Base-by-base conservation (phyloP, 2,329 filamentous ascomycete genomes). In the Botrytis fabae region DNA sequence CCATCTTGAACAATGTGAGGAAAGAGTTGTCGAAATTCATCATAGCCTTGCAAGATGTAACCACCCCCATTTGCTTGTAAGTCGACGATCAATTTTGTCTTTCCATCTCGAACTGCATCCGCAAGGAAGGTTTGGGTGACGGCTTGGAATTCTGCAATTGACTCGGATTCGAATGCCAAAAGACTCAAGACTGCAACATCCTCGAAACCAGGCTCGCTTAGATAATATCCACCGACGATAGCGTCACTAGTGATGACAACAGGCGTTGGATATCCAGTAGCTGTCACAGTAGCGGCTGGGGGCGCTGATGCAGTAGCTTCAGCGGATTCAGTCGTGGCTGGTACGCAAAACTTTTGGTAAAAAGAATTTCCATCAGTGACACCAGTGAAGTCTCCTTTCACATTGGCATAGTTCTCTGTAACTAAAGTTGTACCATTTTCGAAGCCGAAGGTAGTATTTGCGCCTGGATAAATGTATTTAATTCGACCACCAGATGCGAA, bases 31-130 rank as follows among this genome's bases (percentile, higher is more conserved):
- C 81, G 78, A 78, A 90, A 90, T 0, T 86, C 74, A 70, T 86
- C 84, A 62, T 84, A 85, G 0, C 84, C 86, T 12, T 84, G 82
- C 12, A 82, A 76, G 22, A 88, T 78, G 62, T 81, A 80, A 1
- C 91, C 90, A 57, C 90, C 91, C 0, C 83, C 83, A 75, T 93
- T 93, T 2, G 83, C 84, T 6, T 87, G 85, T 10, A 92, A 78
- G 75, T 93, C 91, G 73, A 93, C 86, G 44, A 93, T 84, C 8
- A 93, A 82, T 79, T 88, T 90, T 2, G 83, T 87, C 78, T 89
- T 90, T 2, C 84, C 83, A 2, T 82, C 82, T 2, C 79, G 75
- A 60, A 84, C 83, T 20, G 84, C 84, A 59, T 82, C 81, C 0
- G 82, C 80, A 25, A 90, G 82, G 76, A 90, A 84, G 7, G 80